These are phyloP conservation scores for Penicillium longicatenatum DNA, from an alignment of 495 filamentous ascomycete genomes.

Conservation along the genomic window DNA sequence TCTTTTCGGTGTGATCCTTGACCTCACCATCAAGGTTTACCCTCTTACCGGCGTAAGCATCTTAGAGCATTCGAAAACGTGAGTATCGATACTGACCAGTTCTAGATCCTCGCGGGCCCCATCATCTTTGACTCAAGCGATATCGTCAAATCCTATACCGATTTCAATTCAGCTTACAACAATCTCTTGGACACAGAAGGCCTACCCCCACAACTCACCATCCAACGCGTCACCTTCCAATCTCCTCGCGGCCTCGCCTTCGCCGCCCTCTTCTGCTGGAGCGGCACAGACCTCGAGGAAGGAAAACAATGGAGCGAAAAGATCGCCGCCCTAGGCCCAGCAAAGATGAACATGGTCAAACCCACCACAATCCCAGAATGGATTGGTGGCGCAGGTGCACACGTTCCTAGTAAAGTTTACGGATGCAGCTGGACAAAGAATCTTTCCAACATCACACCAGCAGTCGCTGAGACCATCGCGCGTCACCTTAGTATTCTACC, in stretches of 20 bases:
- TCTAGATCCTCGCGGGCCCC: slow-evolving; percentile 34
- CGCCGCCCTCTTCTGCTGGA: slow-evolving; percentile 34
- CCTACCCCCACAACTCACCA: slow-evolving; percentile 26
- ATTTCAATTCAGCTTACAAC: slow-evolving; percentile 29
- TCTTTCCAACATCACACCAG: slow-evolving; percentile 21
- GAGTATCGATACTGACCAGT: slow-evolving; percentile 3
- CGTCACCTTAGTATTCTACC: slow-evolving; percentile 27
- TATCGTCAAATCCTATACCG: slow-evolving; percentile 17
- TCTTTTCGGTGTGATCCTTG: slow-evolving; percentile 43
- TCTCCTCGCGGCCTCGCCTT: slow-evolving; percentile 26
- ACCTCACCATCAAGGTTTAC: slow-evolving; percentile 41
- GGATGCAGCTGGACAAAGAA: slow-evolving; percentile 29
- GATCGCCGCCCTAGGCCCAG: slow-evolving; percentile 28
- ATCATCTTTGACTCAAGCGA: slow-evolving; percentile 35
- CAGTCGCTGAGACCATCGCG: slow-evolving; percentile 26
- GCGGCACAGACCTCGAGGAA: slow-evolving; percentile 19
- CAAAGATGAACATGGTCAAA: slow-evolving; percentile 30
- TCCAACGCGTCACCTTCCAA: slow-evolving; percentile 32
- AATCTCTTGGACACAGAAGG: slow-evolving; percentile 21
- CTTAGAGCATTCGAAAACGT: background rate
- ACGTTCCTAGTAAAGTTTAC: slow-evolving; percentile 21
- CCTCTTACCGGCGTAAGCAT: slow-evolving; percentile 31
- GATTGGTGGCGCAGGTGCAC: slow-evolving; percentile 12
- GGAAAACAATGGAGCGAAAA: slow-evolving; percentile 34
- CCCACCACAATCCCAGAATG: slow-evolving; percentile 27